Base-by-base conservation (phyloP, 2,329 filamentous ascomycete species). In the Thermothelomyces thermophilus region DNA sequence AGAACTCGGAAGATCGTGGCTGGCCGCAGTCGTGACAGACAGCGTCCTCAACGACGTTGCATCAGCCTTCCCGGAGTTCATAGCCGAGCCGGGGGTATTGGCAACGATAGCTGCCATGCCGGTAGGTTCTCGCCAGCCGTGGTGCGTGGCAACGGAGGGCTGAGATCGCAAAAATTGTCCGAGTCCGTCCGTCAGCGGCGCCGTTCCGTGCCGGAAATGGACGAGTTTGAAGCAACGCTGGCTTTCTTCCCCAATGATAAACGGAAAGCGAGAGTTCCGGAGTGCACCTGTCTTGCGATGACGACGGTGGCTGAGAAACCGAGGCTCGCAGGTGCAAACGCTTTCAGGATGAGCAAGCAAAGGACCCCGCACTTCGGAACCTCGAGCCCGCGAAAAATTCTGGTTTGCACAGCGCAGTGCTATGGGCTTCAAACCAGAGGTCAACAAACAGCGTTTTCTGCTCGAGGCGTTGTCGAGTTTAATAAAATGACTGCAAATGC, bases 21-120 rank as follows among this genome's bases (percentile, higher is more conserved):
- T 50, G 36, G 51, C 14, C n/a, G 48, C 16, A n/a, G 53, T 51
- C 14, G 45, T 57, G 48, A 57, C 50, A 9, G 49, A 51, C 37
- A 56, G 28, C 19, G 45, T 20, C 13, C 42, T 46, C n/a, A 26
- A 34, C 34, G 36, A 14, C 16, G 41, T 42, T 43, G 37, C 24
- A 42, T 39, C 40, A 10, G 33, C 10, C 24, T 37, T 42, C 30
- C 16, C 37, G 9, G 50, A 2, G 20, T 36, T 37, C 16, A 36
- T 11, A 16, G 13, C 19, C 35, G 39, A 31, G 19, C 36, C 17
- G 4, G 40, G 16, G 14, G 26, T 22, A 7, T 43, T 22, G n/a
- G 43, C 24, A 17, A 45, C 20, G 26, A 48, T 26, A 20, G 50
- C 44, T 17, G 48, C 48, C 55, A 57, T 57, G 42, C 17, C 36